phyloP scores from a whole-genome alignment of 106 monocot species.

The Agapanthus africanus region DNA sequence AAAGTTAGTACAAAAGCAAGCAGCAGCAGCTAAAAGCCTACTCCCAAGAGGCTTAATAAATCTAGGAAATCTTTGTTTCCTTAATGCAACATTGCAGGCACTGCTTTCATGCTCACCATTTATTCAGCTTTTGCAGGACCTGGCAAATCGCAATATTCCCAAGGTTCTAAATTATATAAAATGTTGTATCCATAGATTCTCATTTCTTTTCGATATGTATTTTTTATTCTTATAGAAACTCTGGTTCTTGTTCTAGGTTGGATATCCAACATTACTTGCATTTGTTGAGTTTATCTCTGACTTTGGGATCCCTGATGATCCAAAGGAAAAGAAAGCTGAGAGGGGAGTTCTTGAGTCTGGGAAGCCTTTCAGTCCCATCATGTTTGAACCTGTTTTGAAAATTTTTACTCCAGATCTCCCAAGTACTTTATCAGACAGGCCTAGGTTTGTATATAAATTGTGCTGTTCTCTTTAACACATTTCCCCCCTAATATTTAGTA shows the following conservation, averaged over 20 bases:
- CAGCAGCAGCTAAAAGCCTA: slow-evolving; percentile 32
- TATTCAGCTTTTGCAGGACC: slow-evolving; percentile 62
- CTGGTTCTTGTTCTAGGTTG: slow-evolving; percentile 65
- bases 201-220: background rate
- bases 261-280: slow-evolving; percentile 67
- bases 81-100: slow-evolving; percentile 89
- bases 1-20: slow-evolving; percentile 13
- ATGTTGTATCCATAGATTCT: background rate
- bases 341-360: slow-evolving; percentile 42
- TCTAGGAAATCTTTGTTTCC: slow-evolving; percentile 90
- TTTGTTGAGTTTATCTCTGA: slow-evolving; percentile 77
- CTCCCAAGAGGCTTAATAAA: slow-evolving; percentile 85
- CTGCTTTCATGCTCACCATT: slow-evolving; percentile 88
- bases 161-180: slow-evolving; percentile 31
- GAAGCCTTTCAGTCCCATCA: slow-evolving; percentile 59
- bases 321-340: slow-evolving; percentile 33
- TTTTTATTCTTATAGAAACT: background rate
- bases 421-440: slow-evolving; percentile 44
- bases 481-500: too few species aligned
- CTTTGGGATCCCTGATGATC: slow-evolving; percentile 56
- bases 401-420: slow-evolving; percentile 73
- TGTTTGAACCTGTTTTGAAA: slow-evolving; percentile 79
- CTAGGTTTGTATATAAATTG: slow-evolving; percentile 92
- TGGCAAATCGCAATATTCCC: slow-evolving; percentile 46
- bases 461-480: too few species aligned